Evolutionary conservation across 2,329 filamentous ascomycete genomes (phyloP), one percentile per base, ranked within the genome.

Genomic region (Didymellaceae sp.): DNA sequence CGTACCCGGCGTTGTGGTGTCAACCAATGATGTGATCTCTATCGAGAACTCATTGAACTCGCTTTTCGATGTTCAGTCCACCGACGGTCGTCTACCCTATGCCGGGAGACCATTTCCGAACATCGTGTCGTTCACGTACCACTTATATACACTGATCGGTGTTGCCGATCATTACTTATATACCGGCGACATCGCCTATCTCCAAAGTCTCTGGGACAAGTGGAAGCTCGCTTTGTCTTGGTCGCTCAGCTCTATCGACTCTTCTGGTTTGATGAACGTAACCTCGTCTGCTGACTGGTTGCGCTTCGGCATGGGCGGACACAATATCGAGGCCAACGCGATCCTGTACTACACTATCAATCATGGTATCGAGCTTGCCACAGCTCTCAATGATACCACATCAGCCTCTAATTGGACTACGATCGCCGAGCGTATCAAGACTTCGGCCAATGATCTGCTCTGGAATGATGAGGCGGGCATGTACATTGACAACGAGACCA

Each of bases 401-500:
- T 65, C 79, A 3, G 65, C 77, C 16, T 61, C 65, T 6, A 65
- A 60, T 24, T 82, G 75, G 78, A 72, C 67, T n/a, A 55, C 62
- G 9, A 66, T 66, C 26, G 79, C 78, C 6, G 68, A 67, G 2
- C 55, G 66, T 3, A 75, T 84, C 35, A 74, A 75, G 56, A 58
- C 61, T 0, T 74, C 77, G 7, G 82, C 82, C 20, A 77, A 80
- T 34, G 61, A 63, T 9, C 70, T 77, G 38, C 77, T 81, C 50
- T 85, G 78, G 77, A 78, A 83, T 54, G 57, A 68, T 0, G 44
- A 63, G 1, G 72, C 72, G n/a, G 78, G 78, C 20, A 75, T 82
- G 54, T 82, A 85, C 70, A 74, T 76, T 45, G 80, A 83, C 64
- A 84, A 83, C 54, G 77, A 79, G 28, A 78, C 77, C 0, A 79